phyloP scores from a whole-genome alignment of 2,329 filamentous ascomycete genomes.

The Neofusicoccum sp. region DNA sequence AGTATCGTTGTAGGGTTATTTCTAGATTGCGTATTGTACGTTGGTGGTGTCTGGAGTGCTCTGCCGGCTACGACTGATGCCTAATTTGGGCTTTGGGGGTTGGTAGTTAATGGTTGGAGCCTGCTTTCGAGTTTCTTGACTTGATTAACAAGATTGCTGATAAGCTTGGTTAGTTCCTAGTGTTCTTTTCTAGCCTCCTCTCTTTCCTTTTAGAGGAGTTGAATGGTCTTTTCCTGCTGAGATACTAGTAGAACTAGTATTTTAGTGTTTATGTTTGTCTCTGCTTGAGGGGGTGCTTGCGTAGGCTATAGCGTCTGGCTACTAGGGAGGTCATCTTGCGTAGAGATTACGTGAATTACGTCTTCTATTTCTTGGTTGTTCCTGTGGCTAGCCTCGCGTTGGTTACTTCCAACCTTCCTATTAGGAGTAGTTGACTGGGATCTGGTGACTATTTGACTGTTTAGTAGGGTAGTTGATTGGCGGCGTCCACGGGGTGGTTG shows the following conservation, averaged over 20 bases:
- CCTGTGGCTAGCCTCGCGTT: neutral
- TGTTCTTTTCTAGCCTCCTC: neutral
- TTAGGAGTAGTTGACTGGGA: neutral
- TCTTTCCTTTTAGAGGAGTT: constrained; percentile 1
- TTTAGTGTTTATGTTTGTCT: neutral
- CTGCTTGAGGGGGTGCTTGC: neutral
- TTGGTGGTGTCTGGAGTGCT: neutral
- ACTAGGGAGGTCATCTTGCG: neutral
- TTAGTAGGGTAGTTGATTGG: neutral
- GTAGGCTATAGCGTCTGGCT: neutral
- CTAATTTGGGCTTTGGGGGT: neutral
- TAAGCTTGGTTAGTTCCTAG: neutral
- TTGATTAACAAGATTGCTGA: too few species aligned
- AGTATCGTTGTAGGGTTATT: too few species aligned
- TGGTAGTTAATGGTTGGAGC: neutral
- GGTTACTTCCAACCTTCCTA: neutral
- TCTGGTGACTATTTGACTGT: neutral
- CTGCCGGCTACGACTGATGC: neutral
- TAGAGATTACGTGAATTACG: neutral
- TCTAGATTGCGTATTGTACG: too few species aligned
- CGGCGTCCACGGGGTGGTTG: neutral
- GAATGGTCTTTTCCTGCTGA: neutral
- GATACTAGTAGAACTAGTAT: neutral
- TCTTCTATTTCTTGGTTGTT: neutral
- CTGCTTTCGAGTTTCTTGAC: constrained; percentile 2